Evolutionary conservation across 768 basidiomycete genomes (phyloP), one percentile per base, ranked within the genome.

Genomic region (Boletus barrowsii): DNA sequence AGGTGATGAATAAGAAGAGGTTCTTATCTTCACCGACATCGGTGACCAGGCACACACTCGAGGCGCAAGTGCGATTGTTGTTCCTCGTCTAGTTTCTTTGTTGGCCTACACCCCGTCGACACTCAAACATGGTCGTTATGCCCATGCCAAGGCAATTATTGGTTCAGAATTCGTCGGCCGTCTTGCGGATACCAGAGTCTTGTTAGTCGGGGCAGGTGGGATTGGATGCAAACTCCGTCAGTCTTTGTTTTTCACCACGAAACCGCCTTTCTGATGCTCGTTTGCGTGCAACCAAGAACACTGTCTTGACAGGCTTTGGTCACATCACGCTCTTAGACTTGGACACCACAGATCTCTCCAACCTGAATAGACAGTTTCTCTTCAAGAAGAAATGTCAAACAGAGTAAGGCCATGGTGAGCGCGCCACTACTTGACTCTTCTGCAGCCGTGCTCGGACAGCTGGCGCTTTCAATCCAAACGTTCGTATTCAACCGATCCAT

Each of bases 341-440:
- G 58, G 96, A 99, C 73, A 99, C 96, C n/a, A 99, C 98, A 69
- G 96, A 99, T 78, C 79, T 99, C 41, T 96, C 93, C 46, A 99
- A 99, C 69, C 77, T 98, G 49, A 99, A 99, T 66, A 83, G 96
- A 20, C 96, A 98, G 64, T 99, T 98, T 70, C 76, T 99, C 39
- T 99, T 99, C 75, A 82, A 83, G 58, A 98, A 98, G 74, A 96
- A 96, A 98, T 64, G 89, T 99, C 51, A 97, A 97, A 67, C 90
- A 97, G 66, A 88, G 94, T 63, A 99, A 99, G 75, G 90, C 96
- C 3, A 66, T 95, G 73, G 94, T 93, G 55, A 41, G 83, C 44
- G 2, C 17, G 35, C 13, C 10, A 2, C 4, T 2, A 1, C 15
- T 5, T 18, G n/a, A 0, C 15, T 43, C 17, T 18, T 47, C 36